Percentiles rank a stretch among this genome's conserved stretches.
Conservation (phyloP, 139 green algal species). For the Yamagishiella unicocca region DNA sequence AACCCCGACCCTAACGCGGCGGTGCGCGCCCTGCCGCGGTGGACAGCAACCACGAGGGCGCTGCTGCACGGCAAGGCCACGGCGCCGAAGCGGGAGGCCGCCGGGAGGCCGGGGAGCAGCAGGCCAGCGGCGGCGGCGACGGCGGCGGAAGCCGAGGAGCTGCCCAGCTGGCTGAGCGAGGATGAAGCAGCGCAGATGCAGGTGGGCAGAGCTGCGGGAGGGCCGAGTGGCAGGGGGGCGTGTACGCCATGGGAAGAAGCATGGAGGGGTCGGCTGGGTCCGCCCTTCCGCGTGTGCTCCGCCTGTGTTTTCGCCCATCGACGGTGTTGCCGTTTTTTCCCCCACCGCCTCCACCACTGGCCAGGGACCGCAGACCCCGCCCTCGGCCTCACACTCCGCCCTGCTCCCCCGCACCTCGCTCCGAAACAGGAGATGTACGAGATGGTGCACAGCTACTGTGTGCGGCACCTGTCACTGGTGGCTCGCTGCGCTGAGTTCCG, state of each 20-base stretch:
- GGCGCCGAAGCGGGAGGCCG: neutral
- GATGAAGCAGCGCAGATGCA: slow-evolving; percentile 33
- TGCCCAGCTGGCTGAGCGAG: slow-evolving; percentile 24
- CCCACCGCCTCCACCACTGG: too few relatives aligned
- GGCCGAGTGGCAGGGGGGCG: neutral
- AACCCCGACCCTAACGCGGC: slow-evolving; percentile 12
- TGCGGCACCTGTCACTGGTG: slow-evolving; percentile 10
- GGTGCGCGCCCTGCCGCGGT: neutral
- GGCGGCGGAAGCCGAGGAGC: too few relatives aligned
- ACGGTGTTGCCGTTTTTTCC: too few relatives aligned
- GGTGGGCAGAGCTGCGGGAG: slow-evolving; percentile 1
- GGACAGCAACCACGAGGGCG: neutral
- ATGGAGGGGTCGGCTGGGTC: too few relatives aligned
- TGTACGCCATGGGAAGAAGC: neutral
- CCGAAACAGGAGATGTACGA: slow-evolving; percentile 10
- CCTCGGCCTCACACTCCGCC: neutral
- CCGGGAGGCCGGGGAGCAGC: neutral
- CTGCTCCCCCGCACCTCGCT: neutral
- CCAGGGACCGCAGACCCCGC: too few relatives aligned
- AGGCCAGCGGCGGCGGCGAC: neutral
- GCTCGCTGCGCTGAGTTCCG: slow-evolving; percentile 29
- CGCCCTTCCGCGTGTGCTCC: too few relatives aligned
- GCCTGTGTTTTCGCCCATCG: too few relatives aligned
- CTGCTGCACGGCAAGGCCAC: neutral
- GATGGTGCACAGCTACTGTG: neutral